Base-by-base conservation (phyloP, 2,329 filamentous ascomycete species). In the Colletotrichum magnum region DNA sequence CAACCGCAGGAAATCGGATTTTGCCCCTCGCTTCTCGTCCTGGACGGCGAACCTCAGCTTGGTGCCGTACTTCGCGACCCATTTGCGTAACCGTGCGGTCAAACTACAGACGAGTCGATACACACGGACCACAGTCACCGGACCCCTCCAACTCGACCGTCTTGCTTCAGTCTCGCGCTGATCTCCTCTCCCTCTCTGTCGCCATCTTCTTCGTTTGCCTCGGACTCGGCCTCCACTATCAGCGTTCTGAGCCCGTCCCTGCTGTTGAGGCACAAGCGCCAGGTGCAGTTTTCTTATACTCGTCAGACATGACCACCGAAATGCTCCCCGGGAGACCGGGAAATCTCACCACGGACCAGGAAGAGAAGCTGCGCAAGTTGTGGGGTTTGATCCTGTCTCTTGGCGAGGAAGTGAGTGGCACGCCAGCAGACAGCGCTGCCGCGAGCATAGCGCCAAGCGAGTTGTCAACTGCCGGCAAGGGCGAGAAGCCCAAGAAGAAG, bases 271-370 rank as follows among this genome's bases (percentile, higher is more conserved):
- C 60, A 36, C 47, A 52, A 5, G 15, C 26, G 2, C 54, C 15
- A 15, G n/a, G 39, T 5, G 13, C 43, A 21, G 52, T 28, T 21
- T 10, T 24, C 26, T 41, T 12, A 10, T 16, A 24, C 16, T 74
- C 16, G 41, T 70, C 73, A 69, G 71, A 48, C 39, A 86, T 86
- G 85, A 75, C 83, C 50, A 74, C 75, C 36, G 80, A 86, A 74
- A 70, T 77, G 24, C 87, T 87, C 52, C 88, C 92, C 45, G 96
- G 96, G 61, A 90, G 94, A 70, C 89, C 94, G 63, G 94, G 94
- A 68, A 97, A 93, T 74, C 86, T 99, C 68, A 98, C 95, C n/a
- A 80, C 90, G 3, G 95, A 98, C 71, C 91, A 99, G 82, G 94
- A 97, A 75, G 88, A 89, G 72, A 98, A 97, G 83, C 85, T 99